Evolutionary conservation across 2,329 filamentous ascomycete genomes (phyloP), one percentile per base, ranked within the genome.

Genomic region (Leptosphaerulina australis): DNA sequence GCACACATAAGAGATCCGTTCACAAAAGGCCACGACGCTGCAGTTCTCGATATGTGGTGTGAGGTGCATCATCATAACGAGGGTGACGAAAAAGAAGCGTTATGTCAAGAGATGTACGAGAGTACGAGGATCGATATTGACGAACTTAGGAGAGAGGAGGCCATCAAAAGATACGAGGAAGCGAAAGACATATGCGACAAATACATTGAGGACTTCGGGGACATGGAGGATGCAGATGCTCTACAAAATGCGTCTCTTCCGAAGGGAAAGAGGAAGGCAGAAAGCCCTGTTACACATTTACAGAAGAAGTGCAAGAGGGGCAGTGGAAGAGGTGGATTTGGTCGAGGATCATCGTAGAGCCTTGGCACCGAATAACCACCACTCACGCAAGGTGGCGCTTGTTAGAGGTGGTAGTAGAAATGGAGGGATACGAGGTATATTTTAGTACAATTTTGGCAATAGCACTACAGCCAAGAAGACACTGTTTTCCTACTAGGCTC

Each of bases 21-120:
- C 15, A 55, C 55, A 2, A 47, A 34, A 5, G 57, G 57, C 7
- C 30, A 44, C 12, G 44, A 53, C 14, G 18, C 22, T 2, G 49
- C 55, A 5, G 48, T 60, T 10, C 41, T 53, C 4, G 41, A 35
- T 2, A 34, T 33, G 3, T 62, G 55, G 53, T 62, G 57, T 17
- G 25, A 44, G 9, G 49, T 56, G 5, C 59, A 62, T 24, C 11
- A 50, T 2, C 59, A 62, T 31, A 4, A 7, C 7, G 3, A 30
- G 7, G 44, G 43, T 8, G 44, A 46, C 12, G 14, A 26, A 5
- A 44, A 56, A 9, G 45, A 55, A 5, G 8, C 12, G 11, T 11
- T 14, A 5, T 59, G 54, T 26, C 30, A 34, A 15, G 9, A 30
- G 21, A 37, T 39, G 22, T 12, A 12, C 5, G 15, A 15, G 8